Conservation (phyloP, 2,329 filamentous ascomycete genomes). For the Alternaria tenuissima region DNA sequence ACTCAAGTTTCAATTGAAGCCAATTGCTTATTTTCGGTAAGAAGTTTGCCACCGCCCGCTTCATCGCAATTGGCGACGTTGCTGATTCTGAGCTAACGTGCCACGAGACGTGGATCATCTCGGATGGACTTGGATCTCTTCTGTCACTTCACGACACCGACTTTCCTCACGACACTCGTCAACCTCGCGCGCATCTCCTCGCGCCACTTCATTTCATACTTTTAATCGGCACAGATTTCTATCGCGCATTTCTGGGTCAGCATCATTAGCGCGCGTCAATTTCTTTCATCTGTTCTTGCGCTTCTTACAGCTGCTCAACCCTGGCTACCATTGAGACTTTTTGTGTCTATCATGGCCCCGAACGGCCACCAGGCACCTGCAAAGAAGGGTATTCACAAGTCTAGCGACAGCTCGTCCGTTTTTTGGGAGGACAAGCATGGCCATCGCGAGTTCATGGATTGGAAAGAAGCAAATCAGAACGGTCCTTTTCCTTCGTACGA, state of each 20-base stretch:
- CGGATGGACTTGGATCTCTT: conserved; percentile 31
- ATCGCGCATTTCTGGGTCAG: conserved; percentile 18
- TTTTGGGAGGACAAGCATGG: conserved; percentile 36
- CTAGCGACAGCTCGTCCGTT: conserved; percentile 19
- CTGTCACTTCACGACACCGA: conserved; percentile 44
- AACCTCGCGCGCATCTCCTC: conserved; percentile 32
- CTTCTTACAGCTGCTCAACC: conserved; percentile 13
- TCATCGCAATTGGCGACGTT: conserved; percentile 21
- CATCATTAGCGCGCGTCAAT: conserved; percentile 18
- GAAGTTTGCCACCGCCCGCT: conserved; percentile 17
- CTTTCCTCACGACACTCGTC: conserved; percentile 28
- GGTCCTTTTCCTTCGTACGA: conserved; percentile 39
- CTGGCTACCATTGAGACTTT: conserved; percentile 17
- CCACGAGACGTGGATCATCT: conserved; percentile 47
- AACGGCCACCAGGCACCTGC: conserved; percentile 22
- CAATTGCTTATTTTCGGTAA: conserved; percentile 24
- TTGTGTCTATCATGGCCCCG: conserved; percentile 29
- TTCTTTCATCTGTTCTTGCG: conserved; percentile 14
- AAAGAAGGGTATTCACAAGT: conserved; percentile 12
- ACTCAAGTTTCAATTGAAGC: conserved; percentile 17
- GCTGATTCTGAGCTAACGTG: conserved; percentile 38
- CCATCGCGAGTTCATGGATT: conserved; percentile 35
- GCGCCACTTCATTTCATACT: conserved; percentile 21
- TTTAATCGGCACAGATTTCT: conserved; percentile 12
- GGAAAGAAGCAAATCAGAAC: conserved; percentile 31